phyloP scores from a whole-genome alignment of 225 moss, liverwort and hornwort genomes.

The Sphagnum tenellum region DNA sequence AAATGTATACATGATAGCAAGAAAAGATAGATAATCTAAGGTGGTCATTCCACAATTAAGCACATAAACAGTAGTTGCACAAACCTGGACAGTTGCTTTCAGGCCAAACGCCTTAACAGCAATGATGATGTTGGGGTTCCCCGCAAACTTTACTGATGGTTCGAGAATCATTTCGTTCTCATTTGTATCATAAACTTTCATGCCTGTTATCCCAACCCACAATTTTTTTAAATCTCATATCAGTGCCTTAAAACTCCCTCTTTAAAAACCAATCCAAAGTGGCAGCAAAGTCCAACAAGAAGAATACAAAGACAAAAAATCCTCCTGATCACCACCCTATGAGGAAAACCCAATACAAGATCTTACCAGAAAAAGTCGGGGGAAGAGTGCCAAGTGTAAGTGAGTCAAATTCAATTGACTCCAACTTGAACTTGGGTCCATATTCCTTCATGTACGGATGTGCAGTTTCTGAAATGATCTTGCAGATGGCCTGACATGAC shows the following conservation, averaged over 20 bases:
- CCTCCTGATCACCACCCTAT: neutral
- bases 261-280: no score
- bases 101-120: slow-evolving; percentile 89
- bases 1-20: no score
- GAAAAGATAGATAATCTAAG: no score
- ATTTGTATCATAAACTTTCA: slow-evolving; percentile 84
- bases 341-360: neutral
- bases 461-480: slow-evolving; percentile 72
- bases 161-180: slow-evolving; percentile 94
- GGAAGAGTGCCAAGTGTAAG: slow-evolving; percentile 90
- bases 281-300: neutral
- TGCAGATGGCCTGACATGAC: slow-evolving; percentile 68
- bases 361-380: slow-evolving; percentile 78
- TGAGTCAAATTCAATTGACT: slow-evolving; percentile 73
- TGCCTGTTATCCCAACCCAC: slow-evolving; percentile 23
- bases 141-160: slow-evolving; percentile 83
- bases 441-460: slow-evolving; percentile 84
- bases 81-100: slow-evolving; percentile 86
- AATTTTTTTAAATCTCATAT: no score
- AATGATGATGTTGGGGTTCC: slow-evolving; percentile 84
- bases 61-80: neutral
- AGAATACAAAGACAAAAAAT: no score
- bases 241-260: no score
- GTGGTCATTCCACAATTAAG: no score
- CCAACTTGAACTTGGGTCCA: slow-evolving; percentile 68